Evolutionary conservation across 2,329 filamentous ascomycete species (phyloP), one percentile per base, ranked within the genome.

Genomic region (Trichoderma atrobrunneum): DNA sequence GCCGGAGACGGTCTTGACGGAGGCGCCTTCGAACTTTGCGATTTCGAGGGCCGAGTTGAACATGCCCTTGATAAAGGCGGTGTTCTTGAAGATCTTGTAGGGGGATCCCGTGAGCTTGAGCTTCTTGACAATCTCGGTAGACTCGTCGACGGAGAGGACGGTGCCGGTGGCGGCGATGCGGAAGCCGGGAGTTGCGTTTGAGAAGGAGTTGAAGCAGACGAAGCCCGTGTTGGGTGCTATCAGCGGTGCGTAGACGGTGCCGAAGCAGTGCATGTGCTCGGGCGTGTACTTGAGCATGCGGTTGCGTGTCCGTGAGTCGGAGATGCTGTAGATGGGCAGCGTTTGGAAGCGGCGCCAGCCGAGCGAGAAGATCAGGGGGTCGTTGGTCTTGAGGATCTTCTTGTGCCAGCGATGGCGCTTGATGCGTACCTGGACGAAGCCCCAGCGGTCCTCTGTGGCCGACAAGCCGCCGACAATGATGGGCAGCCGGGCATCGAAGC

Each of bases 11-110:
- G 97, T 99, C 79, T 95, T 94, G 84, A 99, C 95, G 71, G 93
- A 91, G 11, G 96, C 96, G 72, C 96, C 96, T 84, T 99, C 96
- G 79, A 99, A 99, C 80, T 98, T 99, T 78, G 96, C 95, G 75
- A 99, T 96, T 81, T 99, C 96, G 56, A 99, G 90, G 0, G 94
- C 88, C 0, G 92, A 91, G 79, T 90, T 94, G 87, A 99, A 99
- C 96, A 99, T 99, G 84, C 97, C 94, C 82, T 96, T 97, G 84
- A 99, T 94, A 81, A 99, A 99, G 51, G 96, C 95, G 0, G 96
- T 99, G 85, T 99, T 99, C 84, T 97, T 97, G 89, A 97, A 98
- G 82, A 98, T 97, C 85, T 98, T 98, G 88, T 96, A 97, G 1
- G 96, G 95, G 62, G 90, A 87, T 73, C 96, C 96, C 0, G 94